Evolutionary conservation across 805 yeast genomes (phyloP).

Genomic region (Metschnikowia shivogae): DNA sequence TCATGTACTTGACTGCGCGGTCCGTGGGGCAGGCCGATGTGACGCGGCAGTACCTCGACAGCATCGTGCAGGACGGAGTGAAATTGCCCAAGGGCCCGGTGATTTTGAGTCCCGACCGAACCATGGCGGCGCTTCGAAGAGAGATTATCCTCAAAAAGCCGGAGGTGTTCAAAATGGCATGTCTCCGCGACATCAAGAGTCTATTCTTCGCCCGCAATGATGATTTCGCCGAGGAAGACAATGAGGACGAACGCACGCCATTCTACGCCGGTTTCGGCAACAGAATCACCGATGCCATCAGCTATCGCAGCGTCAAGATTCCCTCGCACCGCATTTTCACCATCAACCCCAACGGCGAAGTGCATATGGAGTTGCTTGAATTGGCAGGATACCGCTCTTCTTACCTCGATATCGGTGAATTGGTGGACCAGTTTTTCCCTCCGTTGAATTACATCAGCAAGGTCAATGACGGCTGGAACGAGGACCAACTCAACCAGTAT

Average conservation of each 20-base stretch:
- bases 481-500: slow-evolving; percentile 33
- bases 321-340: slow-evolving; percentile 94
- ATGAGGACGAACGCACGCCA: slow-evolving; percentile 59
- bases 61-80: slow-evolving; percentile 66
- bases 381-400: slow-evolving; percentile 88
- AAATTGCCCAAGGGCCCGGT: slow-evolving; percentile 88
- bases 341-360: slow-evolving; percentile 94
- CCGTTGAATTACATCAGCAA: slow-evolving; percentile 46
- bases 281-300: slow-evolving; percentile 91
- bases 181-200: slow-evolving; percentile 78
- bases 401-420: slow-evolving; percentile 83
- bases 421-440: slow-evolving; percentile 97
- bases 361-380: slow-evolving; percentile 92
- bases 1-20: slow-evolving; percentile 89
- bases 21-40: slow-evolving; percentile 94
- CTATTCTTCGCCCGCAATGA: slow-evolving; percentile 45
- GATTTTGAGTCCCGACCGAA: slow-evolving; percentile 89
- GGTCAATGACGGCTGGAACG: slow-evolving; percentile 32
- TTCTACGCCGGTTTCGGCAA: slow-evolving; percentile 98
- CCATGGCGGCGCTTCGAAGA: slow-evolving; percentile 89
- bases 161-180: slow-evolving; percentile 98
- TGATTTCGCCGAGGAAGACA: slow-evolving; percentile 8
- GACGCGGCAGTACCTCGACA: slow-evolving; percentile 76
- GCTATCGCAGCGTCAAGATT: slow-evolving; percentile 88
- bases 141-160: slow-evolving; percentile 94